Evolutionary conservation across 305 asterid genomes (phyloP).

Genomic region (Fraxinus ornus): DNA sequence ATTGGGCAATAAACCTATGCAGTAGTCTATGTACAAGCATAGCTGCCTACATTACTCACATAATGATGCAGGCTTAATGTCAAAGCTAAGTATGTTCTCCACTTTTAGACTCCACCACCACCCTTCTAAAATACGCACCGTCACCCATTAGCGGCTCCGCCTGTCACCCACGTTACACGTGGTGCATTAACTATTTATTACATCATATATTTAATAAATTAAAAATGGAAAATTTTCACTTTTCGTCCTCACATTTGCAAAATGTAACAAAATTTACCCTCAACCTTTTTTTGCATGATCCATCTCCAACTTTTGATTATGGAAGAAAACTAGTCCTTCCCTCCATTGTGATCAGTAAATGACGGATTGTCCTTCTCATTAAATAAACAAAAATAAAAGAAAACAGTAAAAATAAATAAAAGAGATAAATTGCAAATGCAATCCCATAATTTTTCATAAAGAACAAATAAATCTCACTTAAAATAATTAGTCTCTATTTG

Average conservation of each 20-base stretch:
- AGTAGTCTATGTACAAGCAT: not conserved
- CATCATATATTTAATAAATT: not conserved
- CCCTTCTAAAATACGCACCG: constrained; percentile 38
- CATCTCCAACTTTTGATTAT: not conserved
- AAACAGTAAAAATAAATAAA: not conserved
- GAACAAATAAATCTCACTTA: too few relatives aligned
- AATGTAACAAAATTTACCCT: not conserved
- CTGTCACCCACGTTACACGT: not conserved
- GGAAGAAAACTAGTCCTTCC: not conserved
- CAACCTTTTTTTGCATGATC: not conserved
- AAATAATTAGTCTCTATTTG: too few relatives aligned
- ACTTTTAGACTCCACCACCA: constrained; percentile 28
- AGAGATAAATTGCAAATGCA: not conserved
- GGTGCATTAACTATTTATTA: not conserved
- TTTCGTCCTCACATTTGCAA: not conserved
- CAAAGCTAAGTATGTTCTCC: constrained; percentile 63
- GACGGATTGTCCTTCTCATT: not conserved
- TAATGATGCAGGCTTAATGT: constrained; percentile 65
- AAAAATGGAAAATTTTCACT: not conserved
- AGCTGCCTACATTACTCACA: constrained; percentile 18
- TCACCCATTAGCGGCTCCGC: not conserved
- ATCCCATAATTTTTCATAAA: not conserved
- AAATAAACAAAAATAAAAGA: too few relatives aligned
- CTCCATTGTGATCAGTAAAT: not conserved
- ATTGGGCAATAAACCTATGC: not conserved